Conservation (phyloP, 2,329 filamentous ascomycete genomes). For the Phialophora chinensis region DNA sequence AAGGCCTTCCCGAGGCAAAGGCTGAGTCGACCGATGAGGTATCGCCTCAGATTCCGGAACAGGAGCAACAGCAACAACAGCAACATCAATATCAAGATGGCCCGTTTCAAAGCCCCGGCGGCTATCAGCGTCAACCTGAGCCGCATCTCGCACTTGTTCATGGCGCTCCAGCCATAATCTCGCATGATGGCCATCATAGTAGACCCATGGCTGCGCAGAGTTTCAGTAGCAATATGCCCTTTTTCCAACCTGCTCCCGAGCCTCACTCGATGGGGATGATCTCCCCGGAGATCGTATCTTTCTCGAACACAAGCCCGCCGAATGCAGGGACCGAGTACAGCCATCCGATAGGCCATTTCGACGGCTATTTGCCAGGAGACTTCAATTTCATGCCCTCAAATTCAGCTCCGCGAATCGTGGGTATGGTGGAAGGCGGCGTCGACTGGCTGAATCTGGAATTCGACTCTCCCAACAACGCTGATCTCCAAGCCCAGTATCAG, state of each 20-base stretch:
- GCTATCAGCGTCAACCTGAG: slow-evolving; percentile 10
- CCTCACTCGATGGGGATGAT: slow-evolving; percentile 22
- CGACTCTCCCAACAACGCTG: slow-evolving; percentile 26
- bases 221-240: slow-evolving; percentile 15
- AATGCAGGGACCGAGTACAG: slow-evolving; percentile 21
- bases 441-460: slow-evolving; percentile 31
- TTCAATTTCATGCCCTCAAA: slow-evolving; percentile 29
- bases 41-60: slow-evolving; percentile 12
- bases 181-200: slow-evolving; percentile 8
- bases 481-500: slow-evolving; percentile 21
- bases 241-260: slow-evolving; percentile 23
- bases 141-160: slow-evolving; percentile 6
- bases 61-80: slow-evolving; percentile 7
- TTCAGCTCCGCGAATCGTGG: slow-evolving; percentile 25
- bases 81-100: slow-evolving; percentile 1
- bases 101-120: slow-evolving; percentile 7
- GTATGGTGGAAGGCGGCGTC: slow-evolving; percentile 27
- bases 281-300: slow-evolving; percentile 26
- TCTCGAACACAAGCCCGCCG: slow-evolving; percentile 24
- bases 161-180: slow-evolving; percentile 3
- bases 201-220: slow-evolving; percentile 1
- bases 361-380: slow-evolving; percentile 27
- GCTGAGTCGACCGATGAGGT: slow-evolving; percentile 12
- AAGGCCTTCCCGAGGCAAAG: slow-evolving; percentile 16
- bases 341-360: slow-evolving; percentile 24